These are phyloP conservation scores for Podaxis sp. DNA, from an alignment of 768 basidiomycete species.

Conservation along the genomic window DNA sequence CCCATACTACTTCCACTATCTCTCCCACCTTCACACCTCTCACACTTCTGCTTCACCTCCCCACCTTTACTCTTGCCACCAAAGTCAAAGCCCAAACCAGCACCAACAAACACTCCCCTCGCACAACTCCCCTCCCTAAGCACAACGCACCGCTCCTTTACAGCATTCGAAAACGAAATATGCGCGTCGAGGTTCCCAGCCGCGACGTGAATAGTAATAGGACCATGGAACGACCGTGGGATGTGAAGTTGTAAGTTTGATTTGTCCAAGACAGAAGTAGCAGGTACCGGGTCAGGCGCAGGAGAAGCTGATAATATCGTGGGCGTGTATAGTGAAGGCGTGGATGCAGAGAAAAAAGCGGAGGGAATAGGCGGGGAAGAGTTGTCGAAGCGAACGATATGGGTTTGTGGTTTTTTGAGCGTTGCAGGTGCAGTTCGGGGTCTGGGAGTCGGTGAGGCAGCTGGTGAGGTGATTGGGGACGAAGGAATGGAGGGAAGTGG, in stretches of 20 bases:
- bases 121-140: constrained; percentile 31
- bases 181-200: constrained; percentile 36
- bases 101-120: constrained; percentile 35
- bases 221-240: constrained; percentile 42
- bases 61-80: constrained; percentile 15
- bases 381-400: background rate
- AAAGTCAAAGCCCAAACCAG: constrained; percentile 21
- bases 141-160: constrained; percentile 27
- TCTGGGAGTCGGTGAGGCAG: background rate
- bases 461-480: background rate
- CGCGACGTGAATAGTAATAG: constrained; percentile 33
- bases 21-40: constrained; percentile 11
- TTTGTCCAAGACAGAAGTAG: constrained; percentile 1
- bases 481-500: background rate
- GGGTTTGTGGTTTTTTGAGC: background rate
- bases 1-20: background rate
- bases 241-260: constrained; percentile 27
- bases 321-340: background rate
- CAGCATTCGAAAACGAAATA: constrained; percentile 29
- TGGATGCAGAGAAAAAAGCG: background rate
- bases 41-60: constrained; percentile 21
- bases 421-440: background rate
- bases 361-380: background rate
- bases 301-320: constrained; percentile 1
- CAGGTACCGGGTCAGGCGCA: background rate